phyloP scores from a whole-genome alignment of 2,329 filamentous ascomycete species.

The Periconia sp. region DNA sequence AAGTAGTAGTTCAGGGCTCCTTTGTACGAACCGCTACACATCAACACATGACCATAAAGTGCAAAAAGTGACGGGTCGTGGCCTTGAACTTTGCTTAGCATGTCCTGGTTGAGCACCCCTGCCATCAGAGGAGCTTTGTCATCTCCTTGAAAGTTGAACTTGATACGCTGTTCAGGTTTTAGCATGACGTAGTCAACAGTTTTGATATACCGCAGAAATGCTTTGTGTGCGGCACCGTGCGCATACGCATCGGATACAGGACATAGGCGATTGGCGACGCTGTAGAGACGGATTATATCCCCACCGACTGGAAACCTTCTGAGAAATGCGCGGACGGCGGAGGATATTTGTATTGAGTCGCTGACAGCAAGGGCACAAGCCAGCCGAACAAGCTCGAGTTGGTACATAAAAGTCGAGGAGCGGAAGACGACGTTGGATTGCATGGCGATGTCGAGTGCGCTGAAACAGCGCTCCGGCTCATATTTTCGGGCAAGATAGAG shows the following conservation, averaged over 20 bases:
- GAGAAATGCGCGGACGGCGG: constrained; percentile 80
- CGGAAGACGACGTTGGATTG: constrained; percentile 83
- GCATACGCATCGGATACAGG: constrained; percentile 75
- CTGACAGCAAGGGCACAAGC: constrained; percentile 80
- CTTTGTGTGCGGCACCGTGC: constrained; percentile 83
- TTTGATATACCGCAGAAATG: constrained; percentile 87
- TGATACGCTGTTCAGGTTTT: constrained; percentile 52
- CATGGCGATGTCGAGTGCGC: constrained; percentile 74
- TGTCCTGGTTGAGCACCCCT: constrained; percentile 40
- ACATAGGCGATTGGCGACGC: constrained; percentile 73
- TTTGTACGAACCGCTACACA: constrained; percentile 78
- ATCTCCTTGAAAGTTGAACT: constrained; percentile 42
- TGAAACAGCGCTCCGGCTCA: constrained; percentile 72
- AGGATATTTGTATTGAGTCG: constrained; percentile 74
- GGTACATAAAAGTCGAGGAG: constrained; percentile 65
- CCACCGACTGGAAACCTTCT: constrained; percentile 77
- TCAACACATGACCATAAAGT: constrained; percentile 88
- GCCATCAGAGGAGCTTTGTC: constrained; percentile 44
- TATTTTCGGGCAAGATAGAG: constrained; percentile 71
- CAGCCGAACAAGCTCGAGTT: constrained; percentile 77
- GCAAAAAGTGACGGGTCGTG: constrained; percentile 78
- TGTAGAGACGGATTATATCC: constrained; percentile 82
- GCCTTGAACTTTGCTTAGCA: constrained; percentile 43
- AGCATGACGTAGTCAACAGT: constrained; percentile 74
- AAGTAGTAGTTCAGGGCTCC: constrained; percentile 89